Evolutionary conservation across 331 rosid genomes (phyloP).

Genomic region (Acacia pycnantha): DNA sequence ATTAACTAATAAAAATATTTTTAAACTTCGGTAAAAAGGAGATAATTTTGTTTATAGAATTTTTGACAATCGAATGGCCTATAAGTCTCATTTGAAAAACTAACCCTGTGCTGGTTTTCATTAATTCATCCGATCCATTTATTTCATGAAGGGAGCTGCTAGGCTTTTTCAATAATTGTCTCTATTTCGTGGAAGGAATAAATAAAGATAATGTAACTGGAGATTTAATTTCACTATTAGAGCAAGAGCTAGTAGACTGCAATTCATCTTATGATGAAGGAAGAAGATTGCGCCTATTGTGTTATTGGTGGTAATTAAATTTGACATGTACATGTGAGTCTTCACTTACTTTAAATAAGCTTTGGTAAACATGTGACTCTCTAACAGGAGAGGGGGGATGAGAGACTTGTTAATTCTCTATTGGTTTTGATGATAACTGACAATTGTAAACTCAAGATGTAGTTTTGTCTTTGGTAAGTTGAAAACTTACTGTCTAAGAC

Average conservation of each 20-base stretch:
- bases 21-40: background rate
- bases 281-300: slow-evolving; percentile 77
- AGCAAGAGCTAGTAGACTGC: slow-evolving; percentile 92
- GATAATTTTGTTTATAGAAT: background rate
- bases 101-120: background rate
- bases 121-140: background rate
- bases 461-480: too few species aligned
- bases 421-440: too few species aligned
- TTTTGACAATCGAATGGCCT: background rate
- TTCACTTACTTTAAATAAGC: too few species aligned
- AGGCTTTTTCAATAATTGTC: slow-evolving; percentile 79
- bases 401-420: too few species aligned
- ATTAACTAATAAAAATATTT: too few species aligned
- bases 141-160: slow-evolving; percentile 83
- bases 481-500: too few species aligned
- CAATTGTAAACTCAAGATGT: too few species aligned
- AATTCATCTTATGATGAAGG: slow-evolving; percentile 78
- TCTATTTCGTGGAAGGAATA: slow-evolving; percentile 67
- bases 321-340: slow-evolving; percentile 54
- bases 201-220: slow-evolving; percentile 75
- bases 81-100: too few species aligned
- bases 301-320: slow-evolving; percentile 48
- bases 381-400: too few species aligned
- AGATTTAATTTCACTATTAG: slow-evolving; percentile 68
- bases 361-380: too few species aligned